Base-by-base conservation (phyloP, 2,329 filamentous ascomycete species). In the Eutypa lata region DNA sequence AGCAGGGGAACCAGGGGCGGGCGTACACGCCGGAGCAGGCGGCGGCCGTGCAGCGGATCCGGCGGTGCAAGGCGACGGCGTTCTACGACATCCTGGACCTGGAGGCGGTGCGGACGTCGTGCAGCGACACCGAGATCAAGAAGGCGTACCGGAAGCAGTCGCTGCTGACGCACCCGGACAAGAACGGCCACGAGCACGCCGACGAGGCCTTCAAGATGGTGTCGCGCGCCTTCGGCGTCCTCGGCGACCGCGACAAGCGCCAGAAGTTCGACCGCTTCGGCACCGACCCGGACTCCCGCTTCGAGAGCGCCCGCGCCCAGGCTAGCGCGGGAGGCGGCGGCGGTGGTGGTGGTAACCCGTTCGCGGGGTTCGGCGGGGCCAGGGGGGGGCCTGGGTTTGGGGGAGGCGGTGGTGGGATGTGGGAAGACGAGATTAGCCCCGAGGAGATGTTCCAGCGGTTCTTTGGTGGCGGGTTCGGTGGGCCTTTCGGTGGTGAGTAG, bases 121-220 rank as follows among this genome's bases (percentile, higher is more conserved):
- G 83, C 65, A 84, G 84, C 47, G 93, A 97, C 62, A 73, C 79
- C 57, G 93, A 97, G 66, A 91, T 99, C 69, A 99, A 97, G 73
- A 97, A 97, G 77, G 93, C 94, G 7, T 99, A 99, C 75, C 84
- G 93, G 67, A 97, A 96, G 75, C 81, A 95, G 69, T 94, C 89
- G 68, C 77, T 99, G 65, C 80, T 97, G 67, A 99, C 94, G 54
- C 94, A 99, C 78, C 94, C 94, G 58, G 94, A 99, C 78, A 99
- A 99, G 79, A 99, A 99, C 79, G 92, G 92, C 48, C 92, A 97
- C 70, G 87, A 93, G 37, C 86, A 95, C 55, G 93, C 94, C 51
- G 94, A 97, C 70, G 94, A 99, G 76, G 94, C 94, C 31, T 99
- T 99, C 77, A 99, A 99, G 78, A 89, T 97, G 89, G 91, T 99